These are phyloP conservation scores for Vigna unguiculata DNA, from an alignment of 306 rosid genomes.

Conservation along the genomic window DNA sequence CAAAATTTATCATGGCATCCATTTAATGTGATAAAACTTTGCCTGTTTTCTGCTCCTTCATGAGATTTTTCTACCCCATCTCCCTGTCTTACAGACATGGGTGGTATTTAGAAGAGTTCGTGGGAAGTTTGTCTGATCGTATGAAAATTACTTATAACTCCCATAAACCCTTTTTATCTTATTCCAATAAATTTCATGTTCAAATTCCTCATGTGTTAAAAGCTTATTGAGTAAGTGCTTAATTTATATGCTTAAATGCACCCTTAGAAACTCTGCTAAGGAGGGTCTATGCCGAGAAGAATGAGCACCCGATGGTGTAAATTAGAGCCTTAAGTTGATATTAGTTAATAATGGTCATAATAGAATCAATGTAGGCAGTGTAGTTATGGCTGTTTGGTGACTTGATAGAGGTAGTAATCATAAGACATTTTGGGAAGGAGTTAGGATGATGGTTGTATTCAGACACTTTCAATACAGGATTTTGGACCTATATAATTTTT, in stretches of 20 bases:
- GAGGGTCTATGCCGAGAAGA: background rate
- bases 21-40: background rate
- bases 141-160: background rate
- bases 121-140: background rate
- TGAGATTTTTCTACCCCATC: background rate
- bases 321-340: constrained; percentile 11
- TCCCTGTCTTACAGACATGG: background rate
- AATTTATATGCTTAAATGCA: background rate
- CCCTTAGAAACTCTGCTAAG: background rate
- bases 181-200: background rate
- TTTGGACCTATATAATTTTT: constrained; percentile 23
- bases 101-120: background rate
- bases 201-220: background rate
- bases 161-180: background rate
- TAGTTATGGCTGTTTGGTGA: background rate
- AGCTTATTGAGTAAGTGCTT: background rate
- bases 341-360: background rate
- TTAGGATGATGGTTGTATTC: background rate
- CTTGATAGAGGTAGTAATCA: background rate
- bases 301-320: background rate
- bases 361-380: background rate
- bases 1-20: background rate
- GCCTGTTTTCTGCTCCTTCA: background rate
- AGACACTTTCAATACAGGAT: background rate
- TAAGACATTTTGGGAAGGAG: background rate